Evolutionary conservation across 2,329 filamentous ascomycete genomes (phyloP).

Genomic region (Ascochyta pisi): DNA sequence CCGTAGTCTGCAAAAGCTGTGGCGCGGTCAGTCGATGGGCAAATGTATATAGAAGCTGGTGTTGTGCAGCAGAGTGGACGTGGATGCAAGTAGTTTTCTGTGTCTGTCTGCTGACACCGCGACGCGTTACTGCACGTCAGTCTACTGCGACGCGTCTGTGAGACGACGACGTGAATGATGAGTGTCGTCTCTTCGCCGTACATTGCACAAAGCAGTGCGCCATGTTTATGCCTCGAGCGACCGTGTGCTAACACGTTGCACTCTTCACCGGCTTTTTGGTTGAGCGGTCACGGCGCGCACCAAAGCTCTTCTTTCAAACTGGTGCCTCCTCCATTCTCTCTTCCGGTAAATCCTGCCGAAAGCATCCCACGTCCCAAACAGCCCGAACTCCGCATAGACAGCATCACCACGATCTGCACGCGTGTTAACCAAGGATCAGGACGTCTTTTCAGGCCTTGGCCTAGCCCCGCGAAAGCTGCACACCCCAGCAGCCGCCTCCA

Average conservation of each 20-base stretch:
- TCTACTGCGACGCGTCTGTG: constrained; percentile 17
- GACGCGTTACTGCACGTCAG: constrained; percentile 21
- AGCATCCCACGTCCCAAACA: constrained; percentile 1
- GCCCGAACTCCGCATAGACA: constrained; percentile 2
- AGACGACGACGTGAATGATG: constrained; percentile 13
- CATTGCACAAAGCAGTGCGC: constrained; percentile 14
- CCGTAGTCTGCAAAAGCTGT: background rate
- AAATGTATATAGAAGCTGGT: constrained; percentile 6
- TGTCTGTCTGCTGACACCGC: constrained; percentile 21
- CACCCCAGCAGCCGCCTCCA: constrained; percentile 28
- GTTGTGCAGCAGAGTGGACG: constrained; percentile 3
- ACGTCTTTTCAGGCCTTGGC: constrained; percentile 14
- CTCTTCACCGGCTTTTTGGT: constrained; percentile 15
- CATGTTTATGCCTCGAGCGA: constrained; percentile 13
- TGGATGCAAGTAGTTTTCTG: background rate
- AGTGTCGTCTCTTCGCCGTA: constrained; percentile 11
- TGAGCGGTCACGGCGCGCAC: constrained; percentile 11
- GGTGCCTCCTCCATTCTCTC: constrained; percentile 7
- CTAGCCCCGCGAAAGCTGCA: constrained; percentile 14
- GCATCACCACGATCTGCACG: constrained; percentile 2
- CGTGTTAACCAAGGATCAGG: constrained; percentile 7
- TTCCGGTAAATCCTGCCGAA: constrained; percentile 12
- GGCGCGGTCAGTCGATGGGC: constrained; percentile 9
- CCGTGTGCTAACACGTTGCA: constrained; percentile 18
- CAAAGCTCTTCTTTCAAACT: constrained; percentile 17